These are phyloP conservation scores for Pleurotus platypus DNA, from an alignment of 768 basidiomycete genomes.

Conservation along the genomic window DNA sequence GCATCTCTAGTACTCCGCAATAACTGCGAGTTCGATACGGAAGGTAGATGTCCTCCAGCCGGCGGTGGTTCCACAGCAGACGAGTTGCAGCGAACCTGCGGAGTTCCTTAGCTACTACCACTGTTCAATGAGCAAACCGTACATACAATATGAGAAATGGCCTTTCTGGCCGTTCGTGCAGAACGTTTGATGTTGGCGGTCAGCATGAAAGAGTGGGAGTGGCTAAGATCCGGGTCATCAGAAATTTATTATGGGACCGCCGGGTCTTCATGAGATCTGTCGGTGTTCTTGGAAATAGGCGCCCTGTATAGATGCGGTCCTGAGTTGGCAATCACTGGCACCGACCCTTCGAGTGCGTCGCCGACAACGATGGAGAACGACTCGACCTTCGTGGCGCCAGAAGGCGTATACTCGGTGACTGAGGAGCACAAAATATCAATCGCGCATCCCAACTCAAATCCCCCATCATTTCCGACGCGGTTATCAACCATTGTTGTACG, in stretches of 20 bases:
- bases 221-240: slow-evolving; percentile 40
- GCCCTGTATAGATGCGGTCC: not conserved
- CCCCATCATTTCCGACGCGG: slow-evolving; percentile 50
- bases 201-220: slow-evolving; percentile 29
- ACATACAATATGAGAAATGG: slow-evolving; percentile 19
- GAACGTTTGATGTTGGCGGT: slow-evolving; percentile 27
- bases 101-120: not conserved
- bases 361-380: slow-evolving; percentile 69
- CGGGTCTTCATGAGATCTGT: not conserved
- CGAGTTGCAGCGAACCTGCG: slow-evolving; percentile 43
- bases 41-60: slow-evolving; percentile 73
- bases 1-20: slow-evolving; percentile 64
- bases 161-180: slow-evolving; percentile 17
- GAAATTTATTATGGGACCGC: slow-evolving; percentile 13
- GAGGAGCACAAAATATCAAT: slow-evolving; percentile 76
- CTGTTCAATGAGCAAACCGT: not conserved
- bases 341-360: slow-evolving; percentile 5
- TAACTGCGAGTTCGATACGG: slow-evolving; percentile 65
- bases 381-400: slow-evolving; percentile 81
- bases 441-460: slow-evolving; percentile 35
- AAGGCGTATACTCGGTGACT: slow-evolving; percentile 85
- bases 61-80: slow-evolving; percentile 62
- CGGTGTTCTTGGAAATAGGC: not conserved
- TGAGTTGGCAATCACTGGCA: not conserved
- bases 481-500: slow-evolving; percentile 60